These are phyloP conservation scores for Raffaelea albimanens DNA, from an alignment of 2,329 filamentous ascomycete species.

Conservation along the genomic window DNA sequence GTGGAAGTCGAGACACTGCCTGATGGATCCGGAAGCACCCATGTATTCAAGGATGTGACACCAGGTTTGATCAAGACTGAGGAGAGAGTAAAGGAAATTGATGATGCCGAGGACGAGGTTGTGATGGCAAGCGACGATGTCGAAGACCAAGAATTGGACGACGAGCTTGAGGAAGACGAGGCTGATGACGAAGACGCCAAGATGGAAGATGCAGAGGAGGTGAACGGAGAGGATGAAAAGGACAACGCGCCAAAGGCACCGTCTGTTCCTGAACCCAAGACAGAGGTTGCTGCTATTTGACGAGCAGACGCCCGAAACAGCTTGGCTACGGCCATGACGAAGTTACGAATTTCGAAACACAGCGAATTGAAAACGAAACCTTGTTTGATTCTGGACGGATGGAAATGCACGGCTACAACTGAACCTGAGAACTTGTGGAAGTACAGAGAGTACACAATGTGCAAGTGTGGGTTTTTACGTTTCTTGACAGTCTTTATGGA, in stretches of 20 bases:
- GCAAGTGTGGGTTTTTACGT: too few relatives aligned
- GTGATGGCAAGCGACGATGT: not conserved
- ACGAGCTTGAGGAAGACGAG: not conserved
- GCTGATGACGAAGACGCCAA: not conserved
- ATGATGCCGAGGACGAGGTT: not conserved
- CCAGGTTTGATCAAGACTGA: constrained; percentile 1
- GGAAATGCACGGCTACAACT: too few relatives aligned
- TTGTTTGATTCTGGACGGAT: too few relatives aligned
- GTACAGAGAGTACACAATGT: too few relatives aligned
- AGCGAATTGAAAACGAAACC: not conserved
- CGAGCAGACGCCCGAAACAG: too few relatives aligned
- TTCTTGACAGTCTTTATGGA: too few relatives aligned
- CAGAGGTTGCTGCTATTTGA: not conserved
- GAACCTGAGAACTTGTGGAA: too few relatives aligned
- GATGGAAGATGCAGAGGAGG: not conserved
- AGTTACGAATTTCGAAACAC: not conserved
- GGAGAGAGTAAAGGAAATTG: too few relatives aligned
- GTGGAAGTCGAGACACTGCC: constrained; percentile 45
- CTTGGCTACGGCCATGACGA: too few relatives aligned
- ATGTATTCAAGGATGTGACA: constrained; percentile 26
- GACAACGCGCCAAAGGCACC: too few relatives aligned
- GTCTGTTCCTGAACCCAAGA: not conserved
- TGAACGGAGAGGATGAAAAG: not conserved
- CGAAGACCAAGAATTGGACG: too few relatives aligned
- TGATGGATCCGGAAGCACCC: constrained; percentile 31